Evolutionary conservation across 140 eudicot species (phyloP), one percentile per base, ranked within the genome.

Genomic region (Bidens hawaiensis): DNA sequence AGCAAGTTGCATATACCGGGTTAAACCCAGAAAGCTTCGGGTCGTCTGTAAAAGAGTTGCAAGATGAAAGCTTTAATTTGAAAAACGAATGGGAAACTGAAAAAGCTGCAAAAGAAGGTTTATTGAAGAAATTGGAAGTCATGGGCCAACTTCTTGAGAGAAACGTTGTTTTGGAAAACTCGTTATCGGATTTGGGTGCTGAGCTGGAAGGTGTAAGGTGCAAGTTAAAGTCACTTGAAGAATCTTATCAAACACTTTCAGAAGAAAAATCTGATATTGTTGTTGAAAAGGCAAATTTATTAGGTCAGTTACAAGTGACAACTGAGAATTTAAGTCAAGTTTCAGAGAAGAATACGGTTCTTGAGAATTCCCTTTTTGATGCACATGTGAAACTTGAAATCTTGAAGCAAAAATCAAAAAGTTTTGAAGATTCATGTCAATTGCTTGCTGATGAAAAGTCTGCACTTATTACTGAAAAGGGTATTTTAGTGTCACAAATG

Each of bases 381-480:
- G 94, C 94, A 0, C 88, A 79, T 67, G 84, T 62, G 18, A 85
- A 88, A 71, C 96, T 93, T 41, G 90, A 83, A 77, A 79, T 70
- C 40, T 34, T 93, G 74, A 88, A 77, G 86, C 77, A 67, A 40
- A 81, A 81, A 67, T 76, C 95, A 7, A 71, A 67, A 68, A 68
- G 62, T 73, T 71, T 85, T 50, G 99, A 88, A 83, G 84, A 80
- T 66, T 91, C 95, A 13, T 76, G 82, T 67, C 79, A 75, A 74
- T 41, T 87, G 64, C 96, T 84, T 33, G 62, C 72, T 11, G 73
- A 83, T 71, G 84, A 88, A 78, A 93, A 85, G 65, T 77, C 95
- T 18, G 76, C 65, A 42, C 81, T 93, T 41, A 53, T 77, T 8
- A 62, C 76, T 71, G 99, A 88, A 69, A 88, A 83, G 57, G 82